phyloP scores from a whole-genome alignment of 129 eudicot genomes.

The Flaveria ramosissima region DNA sequence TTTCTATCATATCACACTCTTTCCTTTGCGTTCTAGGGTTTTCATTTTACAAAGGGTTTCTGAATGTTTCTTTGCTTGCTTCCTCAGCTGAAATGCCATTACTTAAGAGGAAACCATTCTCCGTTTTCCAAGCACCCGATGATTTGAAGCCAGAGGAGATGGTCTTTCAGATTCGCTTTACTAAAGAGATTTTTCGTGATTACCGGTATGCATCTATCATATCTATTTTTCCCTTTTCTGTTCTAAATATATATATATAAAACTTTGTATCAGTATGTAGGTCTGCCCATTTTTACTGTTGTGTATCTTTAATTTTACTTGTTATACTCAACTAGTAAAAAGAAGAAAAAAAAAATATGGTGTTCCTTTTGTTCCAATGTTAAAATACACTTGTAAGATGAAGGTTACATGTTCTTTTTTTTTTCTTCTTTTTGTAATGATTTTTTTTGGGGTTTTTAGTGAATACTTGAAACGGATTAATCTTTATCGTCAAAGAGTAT shows the following conservation, averaged over 20 bases:
- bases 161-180: constrained; percentile 80
- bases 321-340: no score
- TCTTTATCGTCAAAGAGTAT: constrained; percentile 70
- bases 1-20: not conserved
- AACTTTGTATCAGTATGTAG: no score
- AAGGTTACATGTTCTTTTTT: not conserved
- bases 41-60: constrained; percentile 26
- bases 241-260: no score
- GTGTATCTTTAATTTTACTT: no score
- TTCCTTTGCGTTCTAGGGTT: constrained; percentile 39
- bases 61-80: not conserved
- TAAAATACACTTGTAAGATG: not conserved
- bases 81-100: constrained; percentile 67
- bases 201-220: constrained; percentile 48
- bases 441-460: constrained; percentile 34
- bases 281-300: no score
- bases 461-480: constrained; percentile 82
- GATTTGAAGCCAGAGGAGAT: constrained; percentile 77
- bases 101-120: constrained; percentile 61
- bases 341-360: no score
- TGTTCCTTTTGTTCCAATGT: not conserved
- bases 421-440: not conserved
- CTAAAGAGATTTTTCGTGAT: constrained; percentile 87
- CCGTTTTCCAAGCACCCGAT: constrained; percentile 60
- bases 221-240: no score